Base-by-base conservation (phyloP, 169 alveolate species). In the Plasmodium ovale region DNA sequence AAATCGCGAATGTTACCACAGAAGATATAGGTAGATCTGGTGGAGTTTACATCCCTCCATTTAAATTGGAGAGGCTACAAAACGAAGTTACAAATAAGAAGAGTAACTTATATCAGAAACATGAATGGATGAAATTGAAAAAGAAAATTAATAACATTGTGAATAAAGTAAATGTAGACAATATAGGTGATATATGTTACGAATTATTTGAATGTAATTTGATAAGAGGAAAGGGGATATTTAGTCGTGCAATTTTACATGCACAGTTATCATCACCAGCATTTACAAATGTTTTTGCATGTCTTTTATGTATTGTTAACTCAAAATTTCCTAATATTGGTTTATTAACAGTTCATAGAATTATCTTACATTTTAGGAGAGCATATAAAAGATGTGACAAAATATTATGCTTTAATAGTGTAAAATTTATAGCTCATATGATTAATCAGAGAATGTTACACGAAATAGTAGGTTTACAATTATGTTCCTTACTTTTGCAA, bases 261-360 rank as follows among this genome's bases (percentile, higher is more conserved):
- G 99, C 99, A 16, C 99, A 99, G 94, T 94, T 98, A 97, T 99
- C 99, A 14, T 97, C 99, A 1, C 99, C 99, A 19, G 98, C 98
- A 31, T 98, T 96, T 87, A 96, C 99, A 2, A 97, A 96, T 64
- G 98, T 99, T 6, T 98, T 97, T 92, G 99, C 99, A 21, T 98
- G 99, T n/a, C 93, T 99, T 29, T 94, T 98, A 44, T 95, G 99
- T 10, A 98, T 99, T 25, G 93, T 99, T 37, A 99, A 99, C 93
- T 97, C 99, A 47, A 98, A 98, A 92, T 95, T 99, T 59, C 99
- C 99, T 5, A 99, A 97, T 69, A 95, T 99, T 16, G 99, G 99
- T 0, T 97, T 97, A 65, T 92, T 99, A 33, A 93, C 98, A n/a
- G 93, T 98, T 39, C 92, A 95, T 29, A 94, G 99, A 51, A 95